Evolutionary conservation across 192 early-diverging fungal species (phyloP), one percentile per base, ranked within the genome.

Genomic region (Backusella tuberculispora): DNA sequence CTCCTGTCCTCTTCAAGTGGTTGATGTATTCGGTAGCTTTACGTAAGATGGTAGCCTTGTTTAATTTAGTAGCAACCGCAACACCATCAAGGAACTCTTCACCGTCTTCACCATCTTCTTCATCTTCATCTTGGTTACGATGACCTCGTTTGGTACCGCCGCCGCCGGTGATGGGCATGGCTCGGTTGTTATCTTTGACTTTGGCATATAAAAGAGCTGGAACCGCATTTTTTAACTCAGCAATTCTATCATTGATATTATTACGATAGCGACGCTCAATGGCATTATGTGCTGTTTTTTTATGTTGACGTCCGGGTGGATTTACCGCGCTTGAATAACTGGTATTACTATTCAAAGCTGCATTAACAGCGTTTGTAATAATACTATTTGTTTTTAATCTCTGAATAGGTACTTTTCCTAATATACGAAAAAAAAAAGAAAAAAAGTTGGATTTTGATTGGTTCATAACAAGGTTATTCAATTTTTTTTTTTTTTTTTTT

Each of bases 161-260:
- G 50, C n/a, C n/a, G 29, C 29, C 19, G 9, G 1, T 56, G 53
- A 8, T 6, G 1, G 66, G 45, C 37, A 24, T 48, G 19, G 44
- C 63, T 26, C 41, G 17, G 41, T 44, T 14, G 86, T 87, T 29
- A 83, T 85, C 5, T 88, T 86, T 87, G 50, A 84, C 80, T 66
- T 84, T 88, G 34, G 76, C 80, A 68, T 90, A 82, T 21, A 86
- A 83, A 9, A 98, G 84, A 1, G 95, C 94, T 3, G 97, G 97
- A 14, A 98, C 94, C 0, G 92, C 89, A 69, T 90, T 88, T 69
- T 92, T 92, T 13, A 98, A 85, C 47, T 97, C 95, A 45, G 89
- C 83, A 48, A 98, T 97, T 24, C 97, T 89, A 74, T 97, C 94
- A 85, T 98, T 98, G 78, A 98, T 95, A 85, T 98, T 98, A 83